Evolutionary conservation across 2,329 filamentous ascomycete genomes (phyloP).

Genomic region (Setomelanomma holmii): DNA sequence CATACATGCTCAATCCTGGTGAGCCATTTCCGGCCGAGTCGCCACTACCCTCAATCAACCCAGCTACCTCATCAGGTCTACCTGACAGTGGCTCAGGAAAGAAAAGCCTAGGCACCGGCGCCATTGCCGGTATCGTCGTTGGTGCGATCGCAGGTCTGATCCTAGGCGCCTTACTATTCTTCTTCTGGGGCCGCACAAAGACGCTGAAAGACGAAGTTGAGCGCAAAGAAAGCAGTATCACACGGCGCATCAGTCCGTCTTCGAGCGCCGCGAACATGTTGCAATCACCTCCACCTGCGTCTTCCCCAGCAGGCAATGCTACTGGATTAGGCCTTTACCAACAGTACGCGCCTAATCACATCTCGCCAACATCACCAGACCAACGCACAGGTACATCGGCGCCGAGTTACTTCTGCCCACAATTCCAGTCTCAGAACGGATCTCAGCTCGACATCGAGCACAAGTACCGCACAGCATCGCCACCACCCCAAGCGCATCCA

Average conservation of each 20-base stretch:
- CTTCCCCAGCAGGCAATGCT: not conserved
- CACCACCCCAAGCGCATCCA: not conserved
- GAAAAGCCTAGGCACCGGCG: constrained; percentile 40
- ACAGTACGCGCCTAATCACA: not conserved
- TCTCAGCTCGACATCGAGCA: not conserved
- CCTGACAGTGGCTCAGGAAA: not conserved
- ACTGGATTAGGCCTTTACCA: not conserved
- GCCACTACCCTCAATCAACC: constrained; percentile 5
- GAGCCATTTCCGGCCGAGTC: constrained; percentile 41
- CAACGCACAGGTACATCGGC: not conserved
- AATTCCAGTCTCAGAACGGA: not conserved
- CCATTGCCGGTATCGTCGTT: constrained; percentile 62
- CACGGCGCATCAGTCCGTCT: not conserved
- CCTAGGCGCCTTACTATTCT: constrained; percentile 32
- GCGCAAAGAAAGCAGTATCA: constrained; percentile 24
- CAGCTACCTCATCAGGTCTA: not conserved
- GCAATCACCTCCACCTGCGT: not conserved
- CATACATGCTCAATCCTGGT: constrained; percentile 43
- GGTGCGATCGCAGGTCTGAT: constrained; percentile 53
- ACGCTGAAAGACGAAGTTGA: constrained; percentile 31
- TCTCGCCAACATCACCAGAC: not conserved
- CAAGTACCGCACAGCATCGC: not conserved
- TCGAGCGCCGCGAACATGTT: constrained; percentile 2
- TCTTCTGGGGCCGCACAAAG: constrained; percentile 35
- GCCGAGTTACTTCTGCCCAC: not conserved